Evolutionary conservation across 768 basidiomycete genomes (phyloP).

Genomic region (Trametes sanguinea): DNA sequence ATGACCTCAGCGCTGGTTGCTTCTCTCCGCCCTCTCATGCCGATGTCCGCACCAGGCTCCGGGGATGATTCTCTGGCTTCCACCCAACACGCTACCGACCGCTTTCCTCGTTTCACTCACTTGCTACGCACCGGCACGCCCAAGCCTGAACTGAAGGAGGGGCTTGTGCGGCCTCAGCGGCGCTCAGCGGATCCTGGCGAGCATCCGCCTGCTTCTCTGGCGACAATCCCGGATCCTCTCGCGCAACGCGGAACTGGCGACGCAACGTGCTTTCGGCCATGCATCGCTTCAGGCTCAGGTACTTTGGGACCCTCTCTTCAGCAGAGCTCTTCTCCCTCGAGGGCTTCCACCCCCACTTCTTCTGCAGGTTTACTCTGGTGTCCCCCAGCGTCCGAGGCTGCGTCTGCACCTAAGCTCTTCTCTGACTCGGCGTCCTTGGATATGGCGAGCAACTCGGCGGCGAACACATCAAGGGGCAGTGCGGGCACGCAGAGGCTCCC

Average conservation of each 20-base stretch:
- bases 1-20: constrained; percentile 16
- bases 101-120: constrained; percentile 24
- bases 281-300: constrained; percentile 21
- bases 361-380: constrained; percentile 9
- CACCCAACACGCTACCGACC: constrained; percentile 23
- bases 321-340: constrained; percentile 19
- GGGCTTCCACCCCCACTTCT: constrained; percentile 17
- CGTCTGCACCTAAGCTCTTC: neutral
- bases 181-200: constrained; percentile 23
- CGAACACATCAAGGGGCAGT: constrained; percentile 13
- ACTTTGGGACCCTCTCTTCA: constrained; percentile 13
- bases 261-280: constrained; percentile 23
- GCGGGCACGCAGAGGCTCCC: constrained; percentile 14
- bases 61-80: constrained; percentile 15
- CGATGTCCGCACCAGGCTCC: constrained; percentile 6
- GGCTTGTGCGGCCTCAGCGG: constrained; percentile 17
- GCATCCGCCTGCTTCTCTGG: constrained; percentile 20
- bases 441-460: constrained; percentile 15
- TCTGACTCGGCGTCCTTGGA: neutral
- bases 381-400: constrained; percentile 2
- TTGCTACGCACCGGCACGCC: constrained; percentile 24
- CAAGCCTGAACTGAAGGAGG: constrained; percentile 16
- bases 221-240: constrained; percentile 21
- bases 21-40: constrained; percentile 19
- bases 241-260: constrained; percentile 23